Evolutionary conservation across 352 stramenopile genomes (phyloP), one percentile per base, ranked within the genome.

Genomic region (Halophytophthora polymorphica): DNA sequence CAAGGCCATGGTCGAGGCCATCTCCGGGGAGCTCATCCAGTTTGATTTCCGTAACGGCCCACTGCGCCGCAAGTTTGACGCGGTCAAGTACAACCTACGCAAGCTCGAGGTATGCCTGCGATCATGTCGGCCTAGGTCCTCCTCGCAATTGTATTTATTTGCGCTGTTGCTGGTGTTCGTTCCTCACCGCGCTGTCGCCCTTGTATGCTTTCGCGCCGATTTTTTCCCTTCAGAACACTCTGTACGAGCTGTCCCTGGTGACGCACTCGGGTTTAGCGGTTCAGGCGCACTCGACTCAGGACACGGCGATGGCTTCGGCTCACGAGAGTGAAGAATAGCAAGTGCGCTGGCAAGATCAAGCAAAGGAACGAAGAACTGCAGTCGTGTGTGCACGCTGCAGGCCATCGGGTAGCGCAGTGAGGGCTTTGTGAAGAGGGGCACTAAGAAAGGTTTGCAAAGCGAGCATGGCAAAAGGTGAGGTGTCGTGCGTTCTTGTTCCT

Each of bases 11-110:
- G 88, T 98, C 0, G 68, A 88, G 40, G 71, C 83, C 19, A 94
- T 98, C 40, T 87, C 89, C 1, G 86, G 91, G 11, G 81, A 97
- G 56, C 55, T 96, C 17, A 83, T 98, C 29, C 73, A 97, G 71
- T 98, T 98, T 54, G 93, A 98, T 62, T 98, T 98, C 56, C 77
- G 93, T 34, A 98, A 98, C 61, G 91, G 93, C 0, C 73, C 80
- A 13, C 47, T 98, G 36, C 78, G 95, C 29, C 88, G 90, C 43
- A 97, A 97, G 60, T 98, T 96, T 51, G 95, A 98, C 66, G 83
- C 89, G 18, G 76, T 96, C 54, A 98, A 98, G 68, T 98, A 98
- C 77, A 93, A 93, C 15, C 48, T 98, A 23, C 95, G 93, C 48
- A 93, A 94, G 21, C 72, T 98, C 6, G 93, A 98, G 77, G 83